phyloP scores from a whole-genome alignment of 129 eudicot genomes.

The Escallonia rubra region DNA sequence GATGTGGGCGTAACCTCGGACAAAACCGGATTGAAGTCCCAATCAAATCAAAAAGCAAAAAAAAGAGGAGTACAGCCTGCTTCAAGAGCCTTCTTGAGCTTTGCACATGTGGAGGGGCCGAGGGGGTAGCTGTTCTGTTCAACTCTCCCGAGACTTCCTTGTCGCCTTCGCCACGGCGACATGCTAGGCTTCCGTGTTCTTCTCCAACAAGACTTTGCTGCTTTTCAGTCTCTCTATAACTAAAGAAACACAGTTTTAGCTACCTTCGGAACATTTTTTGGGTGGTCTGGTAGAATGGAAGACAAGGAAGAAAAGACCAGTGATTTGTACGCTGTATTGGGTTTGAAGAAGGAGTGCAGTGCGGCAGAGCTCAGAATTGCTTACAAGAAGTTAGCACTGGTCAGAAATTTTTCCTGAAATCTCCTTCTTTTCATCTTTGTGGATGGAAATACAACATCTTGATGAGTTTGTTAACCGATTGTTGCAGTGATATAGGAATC shows the following conservation, averaged over 20 bases:
- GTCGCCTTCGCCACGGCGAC: background rate
- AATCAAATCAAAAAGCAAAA: background rate
- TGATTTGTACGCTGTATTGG: conserved; percentile 69
- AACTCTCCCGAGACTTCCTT: background rate
- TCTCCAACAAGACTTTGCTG: no score
- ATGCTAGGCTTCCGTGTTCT: conserved; percentile 2
- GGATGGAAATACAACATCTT: background rate
- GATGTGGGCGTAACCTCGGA: no score
- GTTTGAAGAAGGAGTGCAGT: conserved; percentile 75
- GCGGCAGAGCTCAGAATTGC: conserved; percentile 60
- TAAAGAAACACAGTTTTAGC: conserved; percentile 1
- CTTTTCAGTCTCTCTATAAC: background rate
- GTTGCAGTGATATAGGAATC: no score
- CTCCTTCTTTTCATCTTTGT: no score
- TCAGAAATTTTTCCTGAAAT: conserved; percentile 15
- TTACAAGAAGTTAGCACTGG: conserved; percentile 94
- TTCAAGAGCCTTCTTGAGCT: conserved; percentile 36
- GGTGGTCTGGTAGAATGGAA: conserved; percentile 36
- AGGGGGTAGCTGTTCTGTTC: background rate
- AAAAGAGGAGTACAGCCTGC: background rate
- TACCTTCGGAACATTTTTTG: background rate
- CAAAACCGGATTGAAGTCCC: no score
- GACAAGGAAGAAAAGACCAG: conserved; percentile 24
- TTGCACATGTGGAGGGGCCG: background rate
- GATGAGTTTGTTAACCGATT: background rate